Evolutionary conservation across 257 asterid species (phyloP).

Genomic region (Solanum dulcamara): DNA sequence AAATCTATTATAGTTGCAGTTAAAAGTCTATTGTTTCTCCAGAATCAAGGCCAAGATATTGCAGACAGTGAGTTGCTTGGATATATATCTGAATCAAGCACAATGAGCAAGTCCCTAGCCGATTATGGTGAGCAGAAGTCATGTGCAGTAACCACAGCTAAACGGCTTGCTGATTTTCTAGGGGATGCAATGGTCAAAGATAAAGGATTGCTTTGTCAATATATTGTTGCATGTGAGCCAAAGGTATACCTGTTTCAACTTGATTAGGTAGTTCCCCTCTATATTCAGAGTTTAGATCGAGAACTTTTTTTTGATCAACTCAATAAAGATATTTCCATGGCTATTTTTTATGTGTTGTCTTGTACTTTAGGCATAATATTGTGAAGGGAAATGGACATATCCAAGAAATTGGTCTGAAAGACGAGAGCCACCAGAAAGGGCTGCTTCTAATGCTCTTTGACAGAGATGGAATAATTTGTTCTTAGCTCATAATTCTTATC

Average conservation of each 20-base stretch:
- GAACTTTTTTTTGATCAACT: not conserved
- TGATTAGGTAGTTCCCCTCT: not conserved
- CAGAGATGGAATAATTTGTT: not conserved
- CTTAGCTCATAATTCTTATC: not conserved
- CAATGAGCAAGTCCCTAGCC: constrained; percentile 96
- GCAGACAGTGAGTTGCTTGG: constrained; percentile 90
- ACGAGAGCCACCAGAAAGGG: not conserved
- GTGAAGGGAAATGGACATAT: not conserved
- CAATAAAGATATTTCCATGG: not conserved
- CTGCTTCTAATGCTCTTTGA: not conserved
- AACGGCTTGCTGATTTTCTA: constrained; percentile 90
- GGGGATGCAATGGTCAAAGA: constrained; percentile 98
- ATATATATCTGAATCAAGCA: constrained; percentile 96
- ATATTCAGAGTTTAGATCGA: not conserved
- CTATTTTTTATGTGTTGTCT: not conserved
- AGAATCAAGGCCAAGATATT: constrained; percentile 90
- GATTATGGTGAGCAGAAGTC: constrained; percentile 96
- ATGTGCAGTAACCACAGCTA: constrained; percentile 96
- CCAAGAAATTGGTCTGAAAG: not conserved
- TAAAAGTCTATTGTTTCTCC: constrained; percentile 19
- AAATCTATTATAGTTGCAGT: not conserved
- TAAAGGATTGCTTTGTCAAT: constrained; percentile 94
- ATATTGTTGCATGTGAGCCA: constrained; percentile 96
- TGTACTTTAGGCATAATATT: not conserved
- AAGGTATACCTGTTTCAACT: constrained; percentile 38